These are phyloP conservation scores for Angomonas ambiguus DNA, from an alignment of 208 protist species.

Conservation along the genomic window DNA sequence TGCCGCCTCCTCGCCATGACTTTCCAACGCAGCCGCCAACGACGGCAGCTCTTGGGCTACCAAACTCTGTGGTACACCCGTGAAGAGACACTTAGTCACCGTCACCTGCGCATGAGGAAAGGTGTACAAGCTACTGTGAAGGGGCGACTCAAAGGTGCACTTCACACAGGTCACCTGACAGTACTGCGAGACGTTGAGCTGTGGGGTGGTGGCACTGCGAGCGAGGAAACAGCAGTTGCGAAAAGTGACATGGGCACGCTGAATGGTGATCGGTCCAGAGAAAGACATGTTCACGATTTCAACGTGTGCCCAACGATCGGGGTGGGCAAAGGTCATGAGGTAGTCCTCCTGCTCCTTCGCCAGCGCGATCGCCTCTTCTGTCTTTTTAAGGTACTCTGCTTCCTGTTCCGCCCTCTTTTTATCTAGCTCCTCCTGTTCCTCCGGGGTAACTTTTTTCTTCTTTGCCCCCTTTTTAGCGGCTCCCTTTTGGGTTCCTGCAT, in stretches of 20 bases:
- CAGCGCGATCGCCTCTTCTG: constrained; percentile 48
- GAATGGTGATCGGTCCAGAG: constrained; percentile 56
- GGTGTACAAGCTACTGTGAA: constrained; percentile 56
- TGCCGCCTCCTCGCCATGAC: background rate
- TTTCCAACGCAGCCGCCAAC: background rate
- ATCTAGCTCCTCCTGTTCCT: constrained; percentile 67
- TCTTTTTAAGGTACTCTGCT: constrained; percentile 50
- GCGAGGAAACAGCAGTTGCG: constrained; percentile 69
- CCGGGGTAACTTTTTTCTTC: constrained; percentile 52
- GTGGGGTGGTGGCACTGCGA: constrained; percentile 21
- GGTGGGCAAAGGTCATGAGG: constrained; percentile 83
- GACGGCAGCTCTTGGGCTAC: background rate
- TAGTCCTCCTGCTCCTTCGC: constrained; percentile 67
- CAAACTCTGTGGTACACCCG: constrained; percentile 25
- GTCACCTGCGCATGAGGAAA: constrained; percentile 48
- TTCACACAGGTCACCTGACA: constrained; percentile 60
- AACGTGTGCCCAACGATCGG: constrained; percentile 65
- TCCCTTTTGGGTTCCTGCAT: constrained; percentile 17
- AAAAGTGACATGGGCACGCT: constrained; percentile 74
- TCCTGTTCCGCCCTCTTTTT: constrained; percentile 49
- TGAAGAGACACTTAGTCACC: constrained; percentile 72
- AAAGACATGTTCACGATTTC: constrained; percentile 73
- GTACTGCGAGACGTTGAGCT: constrained; percentile 78
- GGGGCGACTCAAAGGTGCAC: constrained; percentile 71
- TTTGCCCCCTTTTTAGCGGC: constrained; percentile 20